These are phyloP conservation scores for Phytophthora rubi DNA, from an alignment of 352 stramenopile genomes.

Conservation along the genomic window DNA sequence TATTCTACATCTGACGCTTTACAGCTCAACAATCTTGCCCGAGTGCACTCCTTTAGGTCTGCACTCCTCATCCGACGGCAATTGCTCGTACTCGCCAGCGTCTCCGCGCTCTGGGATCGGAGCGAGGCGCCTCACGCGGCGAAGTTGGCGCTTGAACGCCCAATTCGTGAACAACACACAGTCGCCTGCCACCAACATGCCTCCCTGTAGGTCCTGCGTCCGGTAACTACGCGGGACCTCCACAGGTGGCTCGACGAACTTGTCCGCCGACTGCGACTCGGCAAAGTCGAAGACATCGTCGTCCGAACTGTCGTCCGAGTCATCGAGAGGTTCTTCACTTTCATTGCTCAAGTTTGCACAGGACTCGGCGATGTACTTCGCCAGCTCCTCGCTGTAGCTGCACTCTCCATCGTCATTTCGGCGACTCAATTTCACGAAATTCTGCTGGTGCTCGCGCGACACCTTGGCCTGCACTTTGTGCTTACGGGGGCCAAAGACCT, in stretches of 20 bases:
- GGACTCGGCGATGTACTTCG: slow-evolving; percentile 23
- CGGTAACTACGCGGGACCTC: slow-evolving; percentile 31
- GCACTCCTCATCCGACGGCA: slow-evolving; percentile 1
- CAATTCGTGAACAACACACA: slow-evolving; percentile 36
- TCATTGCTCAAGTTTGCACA: slow-evolving; percentile 21
- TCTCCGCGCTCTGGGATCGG: slow-evolving; percentile 30
- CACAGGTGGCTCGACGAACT: slow-evolving; percentile 33
- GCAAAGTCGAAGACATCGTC: no score
- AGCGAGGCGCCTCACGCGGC: slow-evolving; percentile 11
- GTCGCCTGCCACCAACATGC: slow-evolving; percentile 28
- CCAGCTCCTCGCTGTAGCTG: slow-evolving; percentile 24
- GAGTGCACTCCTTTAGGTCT: slow-evolving; percentile 15
- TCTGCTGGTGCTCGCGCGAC: background rate
- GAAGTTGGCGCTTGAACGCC: slow-evolving; percentile 37
- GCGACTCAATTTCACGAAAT: no score
- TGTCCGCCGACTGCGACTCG: background rate
- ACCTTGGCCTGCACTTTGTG: background rate
- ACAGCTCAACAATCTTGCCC: slow-evolving; percentile 32
- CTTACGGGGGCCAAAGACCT: slow-evolving; percentile 18
- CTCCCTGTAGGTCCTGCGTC: slow-evolving; percentile 35
- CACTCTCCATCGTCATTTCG: background rate
- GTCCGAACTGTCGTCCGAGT: slow-evolving; percentile 20
- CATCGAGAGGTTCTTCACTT: slow-evolving; percentile 5
- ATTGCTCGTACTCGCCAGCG: slow-evolving; percentile 2
- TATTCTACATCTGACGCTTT: background rate